Conservation (phyloP, 768 basidiomycete species). For the Macrolepiota fuliginosa region DNA sequence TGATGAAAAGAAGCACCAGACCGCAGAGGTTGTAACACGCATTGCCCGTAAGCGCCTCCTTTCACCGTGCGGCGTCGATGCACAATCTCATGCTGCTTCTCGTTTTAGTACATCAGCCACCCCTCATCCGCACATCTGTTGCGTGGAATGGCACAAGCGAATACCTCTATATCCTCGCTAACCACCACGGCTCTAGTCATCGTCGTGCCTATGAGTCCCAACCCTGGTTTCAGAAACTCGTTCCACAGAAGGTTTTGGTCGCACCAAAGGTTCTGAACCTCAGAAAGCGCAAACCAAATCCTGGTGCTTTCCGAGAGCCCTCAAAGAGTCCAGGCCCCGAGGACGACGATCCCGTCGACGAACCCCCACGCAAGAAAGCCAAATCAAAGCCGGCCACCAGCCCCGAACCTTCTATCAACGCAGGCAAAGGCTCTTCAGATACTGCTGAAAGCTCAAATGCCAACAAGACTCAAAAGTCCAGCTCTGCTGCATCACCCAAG, state of each 20-base stretch:
- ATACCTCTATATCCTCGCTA: constrained; percentile 34
- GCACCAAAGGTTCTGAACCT: constrained; percentile 28
- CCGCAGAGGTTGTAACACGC: constrained; percentile 51
- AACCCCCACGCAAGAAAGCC: constrained; percentile 26
- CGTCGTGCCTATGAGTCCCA: constrained; percentile 27
- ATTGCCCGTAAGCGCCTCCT: constrained; percentile 45
- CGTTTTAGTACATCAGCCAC: constrained; percentile 35
- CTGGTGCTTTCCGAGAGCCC: constrained; percentile 24
- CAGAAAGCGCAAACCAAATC: constrained; percentile 31
- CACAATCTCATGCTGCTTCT: constrained; percentile 6
- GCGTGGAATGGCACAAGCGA: constrained; percentile 43
- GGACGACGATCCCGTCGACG: constrained; percentile 25
- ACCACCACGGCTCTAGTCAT: constrained; percentile 30
- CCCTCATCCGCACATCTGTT: constrained; percentile 36
- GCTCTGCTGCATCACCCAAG: constrained; percentile 2
- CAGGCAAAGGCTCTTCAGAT: not conserved
- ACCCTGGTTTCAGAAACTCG: constrained; percentile 30
- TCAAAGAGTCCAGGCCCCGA: constrained; percentile 23
- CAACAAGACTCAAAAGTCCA: constrained; percentile 11
- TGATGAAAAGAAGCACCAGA: constrained; percentile 42
- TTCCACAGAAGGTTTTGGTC: constrained; percentile 27
- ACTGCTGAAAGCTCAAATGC: not conserved
- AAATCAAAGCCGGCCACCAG: constrained; percentile 10
- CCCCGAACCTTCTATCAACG: not conserved
- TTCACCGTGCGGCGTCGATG: not conserved